Evolutionary conservation across 2,329 filamentous ascomycete genomes (phyloP), one percentile per base, ranked within the genome.

Genomic region (Colletotrichum limetticola): DNA sequence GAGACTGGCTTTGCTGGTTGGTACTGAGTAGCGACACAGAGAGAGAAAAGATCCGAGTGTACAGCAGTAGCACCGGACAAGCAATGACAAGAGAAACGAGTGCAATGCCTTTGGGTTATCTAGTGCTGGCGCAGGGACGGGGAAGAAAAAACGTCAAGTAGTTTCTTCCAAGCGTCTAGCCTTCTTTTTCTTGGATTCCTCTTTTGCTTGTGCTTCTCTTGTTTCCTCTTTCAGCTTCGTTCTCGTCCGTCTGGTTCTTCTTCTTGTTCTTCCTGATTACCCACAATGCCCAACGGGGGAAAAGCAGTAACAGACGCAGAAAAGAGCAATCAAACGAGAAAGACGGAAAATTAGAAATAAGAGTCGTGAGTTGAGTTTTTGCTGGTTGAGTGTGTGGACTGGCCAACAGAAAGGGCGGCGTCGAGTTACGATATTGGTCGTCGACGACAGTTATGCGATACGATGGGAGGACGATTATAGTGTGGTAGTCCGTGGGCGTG

Each of bases 41-140:
- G 3, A 5, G 68, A 24, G 56, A 53, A 55, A 66, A 55, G 70
- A 72, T 72, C 70, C 70, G 70, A 72, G 70, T 61, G 70, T 70
- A 58, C 63, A 30, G 26, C 53, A 56, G 26, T 28, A 28, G 26
- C 53, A 56, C 53, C 53, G 26, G 16, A 56, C 22, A 26, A 66
- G 57, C 30, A 66, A 66, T 57, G 63, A 58, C 52, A 66, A 66
- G 32, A 66, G 35, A 37, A 52, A 26, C 56, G 63, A 46, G 30
- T 58, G 53, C 52, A 66, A 46, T 63, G 52, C 59, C 26, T 53
- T 37, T 35, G 57, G 16, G 42, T 49, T 46, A 61, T 49, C 56
- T 56, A 56, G 59, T 49, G 49, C 58, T 24, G 49, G n/a, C 14
- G 49, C 59, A 68, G 59, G 66, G 49, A 46, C 61, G 61, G 53